Evolutionary conservation across 768 basidiomycete species (phyloP).

Genomic region (Pleurotus eryngii): DNA sequence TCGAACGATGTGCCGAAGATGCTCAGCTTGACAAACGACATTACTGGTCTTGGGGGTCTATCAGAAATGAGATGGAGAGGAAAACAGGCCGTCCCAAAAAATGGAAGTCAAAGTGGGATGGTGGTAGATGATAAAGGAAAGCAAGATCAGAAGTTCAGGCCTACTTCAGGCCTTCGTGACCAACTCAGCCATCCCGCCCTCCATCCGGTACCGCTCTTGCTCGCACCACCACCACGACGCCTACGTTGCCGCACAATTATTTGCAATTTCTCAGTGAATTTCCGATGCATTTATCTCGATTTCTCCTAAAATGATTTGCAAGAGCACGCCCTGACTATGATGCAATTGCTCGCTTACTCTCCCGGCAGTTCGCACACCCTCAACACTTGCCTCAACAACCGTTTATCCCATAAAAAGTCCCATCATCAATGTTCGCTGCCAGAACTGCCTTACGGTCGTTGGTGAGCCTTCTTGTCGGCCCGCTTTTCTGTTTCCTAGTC

Average conservation of each 20-base stretch:
- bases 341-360: conserved; percentile 7
- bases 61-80: neutral
- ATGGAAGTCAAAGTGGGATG: neutral
- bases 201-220: too few species aligned
- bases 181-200: too few species aligned
- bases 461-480: conserved; percentile 24
- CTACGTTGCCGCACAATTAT: too few species aligned
- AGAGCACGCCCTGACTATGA: conserved; percentile 4
- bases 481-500: too few species aligned
- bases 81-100: neutral
- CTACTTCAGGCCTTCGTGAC: neutral
- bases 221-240: too few species aligned
- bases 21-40: conserved; percentile 97
- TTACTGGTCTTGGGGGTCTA: conserved; percentile 21
- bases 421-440: neutral
- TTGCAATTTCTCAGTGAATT: too few species aligned
- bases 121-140: neutral
- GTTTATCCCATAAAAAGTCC: neutral
- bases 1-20: conserved; percentile 99
- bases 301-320: neutral
- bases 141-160: neutral
- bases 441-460: conserved; percentile 35
- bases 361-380: neutral
- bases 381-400: neutral
- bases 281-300: neutral